These are phyloP conservation scores for Aspergillus latus DNA, from an alignment of 2,329 filamentous ascomycete species.

Conservation along the genomic window DNA sequence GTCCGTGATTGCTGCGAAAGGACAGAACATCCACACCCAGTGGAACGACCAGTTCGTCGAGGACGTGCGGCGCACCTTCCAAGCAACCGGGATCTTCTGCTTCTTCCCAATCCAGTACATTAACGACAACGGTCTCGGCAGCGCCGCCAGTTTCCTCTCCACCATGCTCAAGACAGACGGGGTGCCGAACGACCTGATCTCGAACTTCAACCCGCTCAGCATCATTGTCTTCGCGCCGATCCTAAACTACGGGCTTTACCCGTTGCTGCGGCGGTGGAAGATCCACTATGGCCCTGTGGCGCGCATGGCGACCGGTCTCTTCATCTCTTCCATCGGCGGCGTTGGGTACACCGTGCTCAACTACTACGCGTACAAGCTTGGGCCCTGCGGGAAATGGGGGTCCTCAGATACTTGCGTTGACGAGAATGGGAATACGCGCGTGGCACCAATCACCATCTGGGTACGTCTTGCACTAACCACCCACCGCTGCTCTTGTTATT, in stretches of 20 bases:
- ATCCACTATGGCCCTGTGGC: slow-evolving; percentile 52
- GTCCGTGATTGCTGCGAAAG: slow-evolving; percentile 24
- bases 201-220: slow-evolving; percentile 53
- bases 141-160: slow-evolving; percentile 49
- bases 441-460: slow-evolving; percentile 6
- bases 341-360: slow-evolving; percentile 9
- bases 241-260: slow-evolving; percentile 52
- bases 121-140: slow-evolving; percentile 51
- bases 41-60: slow-evolving; percentile 40
- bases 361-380: slow-evolving; percentile 12
- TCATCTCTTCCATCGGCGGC: slow-evolving; percentile 51
- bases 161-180: slow-evolving; percentile 52
- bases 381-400: slow-evolving; percentile 8
- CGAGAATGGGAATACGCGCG: slow-evolving; percentile 3
- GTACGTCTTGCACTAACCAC: background rate
- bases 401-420: slow-evolving; percentile 6
- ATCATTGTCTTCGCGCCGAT: slow-evolving; percentile 51
- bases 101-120: slow-evolving; percentile 42
- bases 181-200: slow-evolving; percentile 52
- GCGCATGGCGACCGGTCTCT: slow-evolving; percentile 54
- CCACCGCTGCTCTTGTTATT: too few relatives aligned
- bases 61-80: slow-evolving; percentile 33
- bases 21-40: slow-evolving; percentile 27
- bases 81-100: slow-evolving; percentile 39
- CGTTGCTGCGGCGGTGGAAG: slow-evolving; percentile 41